Conservation (phyloP, 345 rosid genomes). For the Corymbia maculata region DNA sequence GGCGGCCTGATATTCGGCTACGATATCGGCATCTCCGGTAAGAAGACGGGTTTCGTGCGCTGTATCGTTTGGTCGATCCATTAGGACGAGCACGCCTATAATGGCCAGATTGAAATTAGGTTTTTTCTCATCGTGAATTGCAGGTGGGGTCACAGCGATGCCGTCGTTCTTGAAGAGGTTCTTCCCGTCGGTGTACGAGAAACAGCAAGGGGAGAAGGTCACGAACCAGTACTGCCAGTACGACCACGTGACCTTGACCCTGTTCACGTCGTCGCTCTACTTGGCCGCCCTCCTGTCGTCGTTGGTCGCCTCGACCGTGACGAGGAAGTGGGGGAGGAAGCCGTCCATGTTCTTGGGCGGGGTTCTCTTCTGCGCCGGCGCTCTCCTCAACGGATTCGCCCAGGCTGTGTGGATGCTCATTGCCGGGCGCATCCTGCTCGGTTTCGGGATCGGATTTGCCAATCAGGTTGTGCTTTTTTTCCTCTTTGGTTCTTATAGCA, state of each 20-base stretch:
- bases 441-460: slow-evolving; percentile 8
- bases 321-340: slow-evolving; percentile 1
- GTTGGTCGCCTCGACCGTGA: slow-evolving; percentile 1
- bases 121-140: neutral
- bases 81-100: neutral
- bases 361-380: slow-evolving; percentile 1
- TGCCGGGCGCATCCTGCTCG: slow-evolving; percentile 4
- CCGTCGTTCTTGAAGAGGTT: neutral
- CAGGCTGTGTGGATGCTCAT: slow-evolving; percentile 4
- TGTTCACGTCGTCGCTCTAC: slow-evolving; percentile 17
- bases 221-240: slow-evolving; percentile 9
- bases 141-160: slow-evolving; percentile 12
- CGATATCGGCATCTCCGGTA: slow-evolving; percentile 93
- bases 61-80: neutral
- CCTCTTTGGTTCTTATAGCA: too few species aligned
- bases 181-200: slow-evolving; percentile 3
- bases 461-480: neutral
- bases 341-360: slow-evolving; percentile 6
- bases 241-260: slow-evolving; percentile 1
- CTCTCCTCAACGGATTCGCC: slow-evolving; percentile 4
- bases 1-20: slow-evolving; percentile 96
- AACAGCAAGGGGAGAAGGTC: neutral
- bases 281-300: slow-evolving; percentile 2
- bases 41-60: neutral
- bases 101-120: neutral